Evolutionary conservation across 345 rosid species (phyloP).

Genomic region (Brassica nigra): DNA sequence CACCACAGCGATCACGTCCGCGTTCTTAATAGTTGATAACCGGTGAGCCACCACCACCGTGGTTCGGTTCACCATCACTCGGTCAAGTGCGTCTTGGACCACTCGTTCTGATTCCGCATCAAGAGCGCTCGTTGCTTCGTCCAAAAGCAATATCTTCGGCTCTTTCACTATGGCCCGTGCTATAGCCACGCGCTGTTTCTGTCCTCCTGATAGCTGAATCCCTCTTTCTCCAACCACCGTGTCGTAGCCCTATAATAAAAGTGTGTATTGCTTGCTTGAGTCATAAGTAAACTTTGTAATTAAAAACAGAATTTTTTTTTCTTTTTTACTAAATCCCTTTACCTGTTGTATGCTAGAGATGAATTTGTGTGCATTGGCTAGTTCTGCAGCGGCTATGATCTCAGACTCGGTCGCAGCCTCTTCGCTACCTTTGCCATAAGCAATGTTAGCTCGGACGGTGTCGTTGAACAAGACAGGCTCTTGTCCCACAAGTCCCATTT

Average conservation of each 20-base stretch:
- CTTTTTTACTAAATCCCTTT: not conserved
- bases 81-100: conserved; percentile 56
- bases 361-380: conserved; percentile 73
- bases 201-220: conserved; percentile 74
- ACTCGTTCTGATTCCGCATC: conserved; percentile 76
- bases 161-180: conserved; percentile 72
- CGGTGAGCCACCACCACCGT: conserved; percentile 82
- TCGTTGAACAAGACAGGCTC: conserved; percentile 68
- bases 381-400: conserved; percentile 61
- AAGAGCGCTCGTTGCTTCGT: conserved; percentile 91
- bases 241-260: conserved; percentile 57
- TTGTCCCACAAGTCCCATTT: conserved; percentile 77
- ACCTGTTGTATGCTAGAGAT: conserved; percentile 59
- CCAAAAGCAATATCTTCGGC: conserved; percentile 67
- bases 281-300: not conserved
- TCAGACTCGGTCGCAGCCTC: conserved; percentile 55
- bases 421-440: conserved; percentile 67
- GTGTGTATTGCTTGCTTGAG: not conserved
- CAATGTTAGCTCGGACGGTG: conserved; percentile 65
- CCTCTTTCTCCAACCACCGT: conserved; percentile 77
- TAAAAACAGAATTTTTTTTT: not conserved
- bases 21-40: conserved; percentile 69
- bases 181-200: conserved; percentile 77
- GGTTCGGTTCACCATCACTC: conserved; percentile 44
- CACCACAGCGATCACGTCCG: conserved; percentile 66